Evolutionary conservation across 1,284 basidiomycete species (phyloP), one percentile per base, ranked within the genome.

Genomic region (Malassezia sp.): DNA sequence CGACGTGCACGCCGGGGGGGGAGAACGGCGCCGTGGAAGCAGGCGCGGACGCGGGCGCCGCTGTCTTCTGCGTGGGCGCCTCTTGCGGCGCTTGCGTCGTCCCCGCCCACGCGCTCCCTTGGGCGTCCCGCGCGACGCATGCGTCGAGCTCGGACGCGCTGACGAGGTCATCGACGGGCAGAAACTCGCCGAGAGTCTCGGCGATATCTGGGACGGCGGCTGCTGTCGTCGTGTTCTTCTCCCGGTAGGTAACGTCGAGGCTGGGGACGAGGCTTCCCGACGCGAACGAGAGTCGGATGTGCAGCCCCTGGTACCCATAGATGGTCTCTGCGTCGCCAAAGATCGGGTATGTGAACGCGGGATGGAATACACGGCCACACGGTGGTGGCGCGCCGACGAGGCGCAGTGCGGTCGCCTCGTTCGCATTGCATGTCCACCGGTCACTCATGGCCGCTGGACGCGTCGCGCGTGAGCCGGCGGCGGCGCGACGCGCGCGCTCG

Each of bases 311-410:
- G 73, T 95, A 97, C 2, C 91, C 91, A 71, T 91, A 97, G 58
- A 97, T 83, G 72, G 83, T 90, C 74, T 97, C 89, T 45, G 91
- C 84, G 62, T 95, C 86, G 42, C 91, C 91, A 67, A 83, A 96
- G 70, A 65, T 65, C 10, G 62, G 62, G 41, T 65, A 65, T n/a
- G 62, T 65, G 44, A 67, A 65, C 9, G 54, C 42, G 0, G 64
- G 64, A 24, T 61, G 56, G 44, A 67, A 67, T 0, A 54, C 40
- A 1, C 43, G 42, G 18, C 57, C 54, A 1, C 51, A 42, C 20
- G 56, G 53, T 20, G 54, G 5, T 0, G 56, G 56, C 4, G 59
- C 49, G 24, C 59, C 57, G 10, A 57, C 49, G 12, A 67, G 59
- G 22, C 52, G 49, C 38, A 67, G 52, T 22, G 49, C 45, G 32